Evolutionary conservation across 352 stramenopile species (phyloP), one percentile per base, ranked within the genome.

Genomic region (Thalassiosira exigua): DNA sequence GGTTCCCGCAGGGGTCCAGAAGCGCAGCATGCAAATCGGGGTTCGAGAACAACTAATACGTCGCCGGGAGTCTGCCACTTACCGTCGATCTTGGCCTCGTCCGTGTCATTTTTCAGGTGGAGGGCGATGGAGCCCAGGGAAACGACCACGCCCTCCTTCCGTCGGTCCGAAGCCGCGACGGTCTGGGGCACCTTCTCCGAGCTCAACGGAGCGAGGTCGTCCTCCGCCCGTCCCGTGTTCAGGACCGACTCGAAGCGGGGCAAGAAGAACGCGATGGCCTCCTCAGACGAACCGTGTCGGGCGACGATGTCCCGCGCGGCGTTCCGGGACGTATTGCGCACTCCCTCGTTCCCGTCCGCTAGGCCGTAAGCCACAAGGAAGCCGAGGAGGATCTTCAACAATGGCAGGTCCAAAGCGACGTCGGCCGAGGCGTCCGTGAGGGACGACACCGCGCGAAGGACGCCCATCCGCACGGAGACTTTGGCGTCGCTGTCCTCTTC

Each of bases 71-170:
- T n/a, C n/a, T n/a, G n/a, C n/a, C n/a, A n/a, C n/a, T n/a, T n/a
- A n/a, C n/a, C 78, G 62, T 92, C 83, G 71, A 94, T 92, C 56
- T 94, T 93, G 3, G 57, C 58, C 21, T 58, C 86, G 66, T 92
- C 88, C 17, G 87, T 84, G 36, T 85, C 76, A 26, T 85, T 84
- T 51, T 91, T 91, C 4, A 94, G 62, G 69, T 94, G 87, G 33
- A 93, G 61, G 29, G 90, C 88, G 57, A 92, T 86, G 27, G 86
- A 92, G 46, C 90, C 90, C 4, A 94, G 64, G 4, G 87, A 87
- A n/a, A 94, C 81, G 26, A 94, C 88, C 59, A 88, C 82, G 42
- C 90, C 90, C 79, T 94, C 90, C 64, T 94, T 94, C 53, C 90
- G 78, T 14, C 79, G 76, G 85, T 94, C 85, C 5, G 66, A 83